A percentile compares a stretch with the other conserved stretches of the same genome.
These are phyloP conservation scores for Emergomyces orientalis DNA, from an alignment of 2,329 filamentous ascomycete genomes.

Conservation along the genomic window DNA sequence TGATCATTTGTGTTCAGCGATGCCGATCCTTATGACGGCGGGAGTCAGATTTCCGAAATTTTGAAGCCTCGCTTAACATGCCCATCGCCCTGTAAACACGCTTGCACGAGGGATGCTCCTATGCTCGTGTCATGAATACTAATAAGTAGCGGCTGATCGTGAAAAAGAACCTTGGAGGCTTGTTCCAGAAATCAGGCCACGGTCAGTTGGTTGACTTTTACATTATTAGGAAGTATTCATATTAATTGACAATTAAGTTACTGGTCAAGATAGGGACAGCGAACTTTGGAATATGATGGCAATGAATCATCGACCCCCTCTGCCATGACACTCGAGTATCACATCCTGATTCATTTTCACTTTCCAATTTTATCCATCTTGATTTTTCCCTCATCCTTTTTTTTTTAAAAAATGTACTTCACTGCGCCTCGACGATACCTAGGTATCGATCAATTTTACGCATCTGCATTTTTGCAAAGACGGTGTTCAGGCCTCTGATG, in stretches of 20 bases:
- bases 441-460: background rate
- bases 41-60: background rate
- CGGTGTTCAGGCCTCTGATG: background rate
- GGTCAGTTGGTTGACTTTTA: too few species aligned
- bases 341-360: background rate
- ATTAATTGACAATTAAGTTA: background rate
- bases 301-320: too few species aligned
- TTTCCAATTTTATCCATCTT: background rate
- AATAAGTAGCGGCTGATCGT: too few species aligned
- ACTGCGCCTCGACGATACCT: background rate
- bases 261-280: background rate
- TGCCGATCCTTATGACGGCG: background rate
- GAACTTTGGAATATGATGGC: background rate
- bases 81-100: background rate
- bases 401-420: background rate
- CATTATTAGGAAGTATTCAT: too few species aligned
- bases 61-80: background rate
- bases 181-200: background rate
- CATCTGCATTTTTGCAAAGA: background rate
- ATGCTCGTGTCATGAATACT: too few species aligned
- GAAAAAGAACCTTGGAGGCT: too few species aligned
- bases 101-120: background rate
- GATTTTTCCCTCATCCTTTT: background rate
- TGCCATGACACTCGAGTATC: background rate
- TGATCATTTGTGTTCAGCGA: background rate